These are phyloP conservation scores for Colletotrichum siamense DNA, from an alignment of 2,329 filamentous ascomycete species.

Conservation along the genomic window DNA sequence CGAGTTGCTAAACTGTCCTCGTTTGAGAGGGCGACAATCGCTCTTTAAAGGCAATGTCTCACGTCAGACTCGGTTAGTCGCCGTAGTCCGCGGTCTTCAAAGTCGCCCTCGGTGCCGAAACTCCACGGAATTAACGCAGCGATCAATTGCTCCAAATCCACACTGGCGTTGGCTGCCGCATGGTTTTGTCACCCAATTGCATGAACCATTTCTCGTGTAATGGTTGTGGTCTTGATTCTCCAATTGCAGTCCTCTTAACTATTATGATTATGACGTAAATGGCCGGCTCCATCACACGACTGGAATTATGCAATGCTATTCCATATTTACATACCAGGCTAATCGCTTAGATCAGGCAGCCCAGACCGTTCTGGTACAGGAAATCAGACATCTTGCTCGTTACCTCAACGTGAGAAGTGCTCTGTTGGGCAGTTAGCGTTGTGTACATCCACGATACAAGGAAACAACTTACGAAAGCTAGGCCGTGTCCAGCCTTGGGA, in stretches of 20 bases:
- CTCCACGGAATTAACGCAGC: neutral
- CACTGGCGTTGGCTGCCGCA: neutral
- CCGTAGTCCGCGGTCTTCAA: neutral
- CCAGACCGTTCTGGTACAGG: constrained; percentile 28
- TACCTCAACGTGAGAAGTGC: constrained; percentile 36
- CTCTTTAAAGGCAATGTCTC: neutral
- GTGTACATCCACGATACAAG: neutral
- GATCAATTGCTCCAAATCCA: neutral
- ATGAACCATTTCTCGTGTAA: neutral
- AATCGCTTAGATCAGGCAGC: neutral
- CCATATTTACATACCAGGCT: neutral
- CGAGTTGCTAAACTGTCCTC: neutral
- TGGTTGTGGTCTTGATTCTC: neutral
- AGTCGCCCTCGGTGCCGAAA: neutral
- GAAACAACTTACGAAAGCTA: constrained; percentile 49
- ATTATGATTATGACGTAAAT: neutral
- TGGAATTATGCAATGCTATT: neutral
- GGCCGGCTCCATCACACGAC: neutral
- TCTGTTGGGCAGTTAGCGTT: neutral
- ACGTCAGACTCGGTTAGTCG: neutral
- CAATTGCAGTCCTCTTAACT: neutral
- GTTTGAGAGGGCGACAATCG: neutral
- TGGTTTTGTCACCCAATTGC: neutral
- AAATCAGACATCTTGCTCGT: constrained; percentile 44
- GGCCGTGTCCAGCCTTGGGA: constrained; percentile 52